Evolutionary conservation across 2,329 filamentous ascomycete genomes (phyloP).

Genomic region (Colletotrichum australisinense): DNA sequence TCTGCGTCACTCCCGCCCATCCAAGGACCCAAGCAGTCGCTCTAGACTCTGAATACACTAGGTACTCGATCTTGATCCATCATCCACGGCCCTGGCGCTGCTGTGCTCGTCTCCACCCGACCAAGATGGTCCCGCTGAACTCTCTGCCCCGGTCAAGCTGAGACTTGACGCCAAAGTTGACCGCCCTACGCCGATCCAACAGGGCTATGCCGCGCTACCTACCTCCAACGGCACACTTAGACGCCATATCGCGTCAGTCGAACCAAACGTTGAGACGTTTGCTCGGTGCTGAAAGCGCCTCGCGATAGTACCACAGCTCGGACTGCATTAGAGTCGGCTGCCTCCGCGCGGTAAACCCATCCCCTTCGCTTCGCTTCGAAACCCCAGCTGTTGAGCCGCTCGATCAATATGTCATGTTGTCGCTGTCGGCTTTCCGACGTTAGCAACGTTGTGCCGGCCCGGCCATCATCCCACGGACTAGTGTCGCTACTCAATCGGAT

Average conservation of each 20-base stretch:
- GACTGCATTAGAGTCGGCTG: background rate
- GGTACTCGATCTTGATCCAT: background rate
- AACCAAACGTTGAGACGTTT: background rate
- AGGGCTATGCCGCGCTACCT: conserved; percentile 9
- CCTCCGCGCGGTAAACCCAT: background rate
- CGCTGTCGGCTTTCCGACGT: background rate
- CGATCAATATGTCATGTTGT: background rate
- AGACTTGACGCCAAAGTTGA: background rate
- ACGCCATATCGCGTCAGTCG: background rate
- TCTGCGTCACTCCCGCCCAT: background rate
- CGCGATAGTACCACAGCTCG: background rate
- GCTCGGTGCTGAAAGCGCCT: background rate
- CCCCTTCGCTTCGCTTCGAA: background rate
- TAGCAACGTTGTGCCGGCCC: background rate
- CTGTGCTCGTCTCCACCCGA: background rate
- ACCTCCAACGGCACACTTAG: background rate
- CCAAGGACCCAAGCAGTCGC: background rate
- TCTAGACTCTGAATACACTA: background rate
- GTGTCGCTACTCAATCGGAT: background rate
- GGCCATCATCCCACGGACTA: background rate
- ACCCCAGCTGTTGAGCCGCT: background rate
- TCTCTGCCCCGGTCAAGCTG: conserved; percentile 22
- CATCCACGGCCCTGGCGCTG: background rate
- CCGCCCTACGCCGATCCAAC: background rate
- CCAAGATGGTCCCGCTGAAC: conserved; percentile 1